Evolutionary conservation across 805 yeast species (phyloP).

Genomic region (Ogataea populi-albae): DNA sequence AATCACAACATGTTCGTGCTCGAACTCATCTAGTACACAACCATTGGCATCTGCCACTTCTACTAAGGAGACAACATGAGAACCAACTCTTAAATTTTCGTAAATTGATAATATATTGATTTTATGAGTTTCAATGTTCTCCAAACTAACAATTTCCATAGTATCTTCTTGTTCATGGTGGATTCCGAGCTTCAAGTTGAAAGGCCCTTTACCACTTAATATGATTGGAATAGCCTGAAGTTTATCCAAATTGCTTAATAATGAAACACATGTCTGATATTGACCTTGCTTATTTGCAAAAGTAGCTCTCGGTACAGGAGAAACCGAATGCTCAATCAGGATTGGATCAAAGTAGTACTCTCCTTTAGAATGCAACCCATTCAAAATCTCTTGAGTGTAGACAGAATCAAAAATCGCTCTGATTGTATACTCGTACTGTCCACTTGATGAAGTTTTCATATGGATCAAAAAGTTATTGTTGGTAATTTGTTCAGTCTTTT

Average conservation of each 20-base stretch:
- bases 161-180: conserved; percentile 59
- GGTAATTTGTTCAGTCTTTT: conserved; percentile 43
- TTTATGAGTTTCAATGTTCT: conserved; percentile 37
- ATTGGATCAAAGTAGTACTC: conserved; percentile 32
- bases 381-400: conserved; percentile 45
- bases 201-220: conserved; percentile 63
- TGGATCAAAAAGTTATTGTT: conserved; percentile 37
- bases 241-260: conserved; percentile 21
- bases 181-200: conserved; percentile 52
- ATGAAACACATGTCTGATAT: conserved; percentile 31
- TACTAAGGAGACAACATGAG: conserved; percentile 57
- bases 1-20: conserved; percentile 37
- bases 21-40: conserved; percentile 50
- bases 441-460: conserved; percentile 45
- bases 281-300: conserved; percentile 18
- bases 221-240: conserved; percentile 53
- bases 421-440: conserved; percentile 60
- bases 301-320: conserved; percentile 56
- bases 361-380: conserved; percentile 22
- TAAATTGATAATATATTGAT: conserved; percentile 44
- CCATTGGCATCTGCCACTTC: conserved; percentile 67
- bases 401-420: conserved; percentile 62
- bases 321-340: conserved; percentile 49
- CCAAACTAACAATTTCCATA: conserved; percentile 43
- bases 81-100: conserved; percentile 62